These are phyloP conservation scores for Botryotinia convoluta DNA, from an alignment of 2,329 filamentous ascomycete species.

Conservation along the genomic window DNA sequence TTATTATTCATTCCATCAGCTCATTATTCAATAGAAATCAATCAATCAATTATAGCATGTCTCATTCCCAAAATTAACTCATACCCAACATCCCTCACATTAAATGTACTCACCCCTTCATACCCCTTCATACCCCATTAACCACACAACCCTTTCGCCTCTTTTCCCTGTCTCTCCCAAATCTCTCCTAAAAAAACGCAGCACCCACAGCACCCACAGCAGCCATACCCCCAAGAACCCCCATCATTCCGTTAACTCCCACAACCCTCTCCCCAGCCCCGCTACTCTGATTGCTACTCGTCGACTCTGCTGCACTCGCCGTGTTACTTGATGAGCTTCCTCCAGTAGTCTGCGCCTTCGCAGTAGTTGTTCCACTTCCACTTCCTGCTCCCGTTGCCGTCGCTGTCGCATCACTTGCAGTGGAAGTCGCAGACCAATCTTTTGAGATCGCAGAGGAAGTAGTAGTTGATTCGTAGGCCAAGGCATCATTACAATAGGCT, in stretches of 20 bases:
- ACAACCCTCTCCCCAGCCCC: not conserved
- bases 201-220: not conserved
- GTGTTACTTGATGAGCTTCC: slow-evolving; percentile 1
- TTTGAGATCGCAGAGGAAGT: slow-evolving; percentile 27
- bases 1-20: not conserved
- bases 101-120: not conserved
- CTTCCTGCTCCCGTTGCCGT: slow-evolving; percentile 12
- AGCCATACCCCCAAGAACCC: not conserved
- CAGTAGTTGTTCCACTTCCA: slow-evolving; percentile 9
- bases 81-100: not conserved
- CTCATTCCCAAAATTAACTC: not conserved
- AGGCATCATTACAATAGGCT: slow-evolving; percentile 33
- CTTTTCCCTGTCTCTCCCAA: too few relatives aligned
- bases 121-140: not conserved
- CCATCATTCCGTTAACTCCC: not conserved
- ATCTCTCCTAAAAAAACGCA: not conserved
- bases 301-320: slow-evolving; percentile 20
- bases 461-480: slow-evolving; percentile 25
- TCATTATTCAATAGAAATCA: not conserved
- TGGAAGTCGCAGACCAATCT: slow-evolving; percentile 22
- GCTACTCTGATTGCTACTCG: not conserved
- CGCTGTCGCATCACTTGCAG: slow-evolving; percentile 5
- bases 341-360: slow-evolving; percentile 19
- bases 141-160: not conserved
- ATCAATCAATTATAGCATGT: not conserved